phyloP scores from a whole-genome alignment of 2,329 filamentous ascomycete species.

The Pseudofabraea citricarpa region DNA sequence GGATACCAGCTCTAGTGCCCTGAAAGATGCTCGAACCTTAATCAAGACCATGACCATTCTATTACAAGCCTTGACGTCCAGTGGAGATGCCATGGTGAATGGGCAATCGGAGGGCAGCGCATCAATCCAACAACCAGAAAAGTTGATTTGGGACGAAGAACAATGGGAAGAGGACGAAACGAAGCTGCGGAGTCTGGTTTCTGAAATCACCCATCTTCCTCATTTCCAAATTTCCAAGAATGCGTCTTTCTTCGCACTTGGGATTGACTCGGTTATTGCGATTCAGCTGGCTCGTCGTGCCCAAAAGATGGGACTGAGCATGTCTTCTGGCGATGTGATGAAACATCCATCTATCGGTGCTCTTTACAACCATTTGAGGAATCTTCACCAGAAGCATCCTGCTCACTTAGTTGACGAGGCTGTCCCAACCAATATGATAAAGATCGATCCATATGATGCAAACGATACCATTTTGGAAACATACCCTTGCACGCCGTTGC shows the following conservation, averaged over 20 bases:
- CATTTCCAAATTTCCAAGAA: slow-evolving; percentile 21
- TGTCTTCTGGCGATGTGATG: not conserved
- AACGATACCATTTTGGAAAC: slow-evolving; percentile 15
- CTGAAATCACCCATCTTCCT: slow-evolving; percentile 21
- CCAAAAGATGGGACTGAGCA: not conserved
- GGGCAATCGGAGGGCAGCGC: slow-evolving; percentile 14
- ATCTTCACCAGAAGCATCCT: too few species aligned
- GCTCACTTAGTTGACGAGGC: too few species aligned
- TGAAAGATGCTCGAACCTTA: slow-evolving; percentile 29
- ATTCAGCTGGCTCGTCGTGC: slow-evolving; percentile 25
- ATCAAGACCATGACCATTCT: slow-evolving; percentile 24
- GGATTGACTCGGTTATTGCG: slow-evolving; percentile 26
- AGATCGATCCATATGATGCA: too few species aligned
- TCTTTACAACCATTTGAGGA: too few species aligned
- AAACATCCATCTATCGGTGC: not conserved
- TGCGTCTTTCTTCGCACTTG: slow-evolving; percentile 31
- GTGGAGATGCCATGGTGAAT: not conserved
- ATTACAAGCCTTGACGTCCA: slow-evolving; percentile 10
- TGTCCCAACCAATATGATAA: too few species aligned
- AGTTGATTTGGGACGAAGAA: too few species aligned
- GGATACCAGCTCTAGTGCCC: slow-evolving; percentile 21
- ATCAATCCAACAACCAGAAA: not conserved
- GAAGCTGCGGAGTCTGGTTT: slow-evolving; percentile 19
- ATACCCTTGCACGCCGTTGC: slow-evolving; percentile 23
- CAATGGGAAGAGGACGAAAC: slow-evolving; percentile 18